Base-by-base conservation (phyloP, 768 basidiomycete genomes). In the Boletus coccyginus region DNA sequence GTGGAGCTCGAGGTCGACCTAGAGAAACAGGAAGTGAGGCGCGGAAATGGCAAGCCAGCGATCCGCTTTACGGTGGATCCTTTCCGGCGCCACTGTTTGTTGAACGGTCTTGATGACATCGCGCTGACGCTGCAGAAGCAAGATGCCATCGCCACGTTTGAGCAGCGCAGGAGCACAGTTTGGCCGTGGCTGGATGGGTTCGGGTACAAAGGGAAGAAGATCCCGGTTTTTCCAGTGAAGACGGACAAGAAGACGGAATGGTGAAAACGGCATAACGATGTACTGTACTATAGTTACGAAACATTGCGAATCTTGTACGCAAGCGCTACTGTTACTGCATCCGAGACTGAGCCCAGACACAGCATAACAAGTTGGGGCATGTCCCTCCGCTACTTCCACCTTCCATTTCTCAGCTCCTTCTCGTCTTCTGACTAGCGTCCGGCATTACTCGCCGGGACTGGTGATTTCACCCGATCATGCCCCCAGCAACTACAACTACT, bases 161-260 rank as follows among this genome's bases (percentile, higher is more conserved):
- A 99, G 80, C 67, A 80, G 66, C 81, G 81, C 64, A 74, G 97
- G 61, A 88, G 85, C 29, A 76, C 83, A 66, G 70, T 76, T 55
- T 98, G 94, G 94, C 91, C 97, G 7, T 99, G 97, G 97, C 74
- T 98, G 70, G 92, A 99, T 67, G 97, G 96, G 36, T 90, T 96
- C 59, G 94, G 94, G 29, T 97, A 94, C 75, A 80, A 86, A 67
- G 88, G 86, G 45, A 82, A 79, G 42, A 88, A 87, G 70, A 91
- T 93, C 52, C 85, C 87, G 3, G 74, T 85, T 21, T 64, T 70
- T 9, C 63, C 75, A 8, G 65, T 57, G 19, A 78, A 75, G 66
- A 67, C 68, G 46, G 67, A 67, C 33, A 72, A 71, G 50, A 84
- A 82, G 73, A 88, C 82, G 69, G 91, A 93, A 42, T 93, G 91